A percentile compares a stretch with the other conserved stretches of the same genome.
phyloP scores from a whole-genome alignment of 73 alveolate genomes.

The Paramecium biaurelia region DNA sequence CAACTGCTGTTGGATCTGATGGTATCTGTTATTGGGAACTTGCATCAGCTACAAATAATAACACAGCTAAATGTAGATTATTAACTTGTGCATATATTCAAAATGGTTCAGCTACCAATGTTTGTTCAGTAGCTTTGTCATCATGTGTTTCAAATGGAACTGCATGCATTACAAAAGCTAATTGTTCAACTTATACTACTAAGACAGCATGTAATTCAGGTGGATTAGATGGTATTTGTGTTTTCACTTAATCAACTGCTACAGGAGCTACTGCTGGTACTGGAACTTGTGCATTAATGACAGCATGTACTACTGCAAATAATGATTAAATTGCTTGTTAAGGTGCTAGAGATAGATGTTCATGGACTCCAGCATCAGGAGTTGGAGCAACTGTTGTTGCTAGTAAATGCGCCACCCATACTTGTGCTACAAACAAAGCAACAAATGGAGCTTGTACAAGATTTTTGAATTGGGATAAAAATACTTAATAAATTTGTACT shows the following conservation, averaged over 20 bases:
- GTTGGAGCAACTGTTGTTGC: not conserved
- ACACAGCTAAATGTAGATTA: slow-evolving; percentile 13
- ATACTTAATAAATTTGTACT: not conserved
- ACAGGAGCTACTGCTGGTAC: slow-evolving; percentile 21
- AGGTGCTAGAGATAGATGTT: not conserved
- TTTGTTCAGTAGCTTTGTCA: slow-evolving; percentile 6
- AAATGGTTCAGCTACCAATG: not conserved
- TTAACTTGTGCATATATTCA: not conserved
- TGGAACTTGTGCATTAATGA: slow-evolving; percentile 5
- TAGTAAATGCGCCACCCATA: not conserved
- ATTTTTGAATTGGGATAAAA: not conserved
- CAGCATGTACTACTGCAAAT: not conserved
- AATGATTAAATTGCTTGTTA: not conserved
- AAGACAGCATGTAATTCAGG: slow-evolving; percentile 10
- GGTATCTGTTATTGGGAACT: not conserved
- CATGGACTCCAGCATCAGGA: not conserved
- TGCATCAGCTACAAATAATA: not conserved
- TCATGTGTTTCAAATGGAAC: slow-evolving; percentile 41
- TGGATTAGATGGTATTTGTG: slow-evolving; percentile 31
- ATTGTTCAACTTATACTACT: not conserved
- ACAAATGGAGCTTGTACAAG: not conserved
- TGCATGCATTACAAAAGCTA: not conserved
- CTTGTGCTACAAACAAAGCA: not conserved
- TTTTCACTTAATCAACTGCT: not conserved
- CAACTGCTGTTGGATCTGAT: slow-evolving; percentile 13